Percentiles rank a stretch among this genome's conserved stretches.
Evolutionary conservation across 2,329 filamentous ascomycete species (phyloP).

Genomic region (Pseudogymnoascus sp.): DNA sequence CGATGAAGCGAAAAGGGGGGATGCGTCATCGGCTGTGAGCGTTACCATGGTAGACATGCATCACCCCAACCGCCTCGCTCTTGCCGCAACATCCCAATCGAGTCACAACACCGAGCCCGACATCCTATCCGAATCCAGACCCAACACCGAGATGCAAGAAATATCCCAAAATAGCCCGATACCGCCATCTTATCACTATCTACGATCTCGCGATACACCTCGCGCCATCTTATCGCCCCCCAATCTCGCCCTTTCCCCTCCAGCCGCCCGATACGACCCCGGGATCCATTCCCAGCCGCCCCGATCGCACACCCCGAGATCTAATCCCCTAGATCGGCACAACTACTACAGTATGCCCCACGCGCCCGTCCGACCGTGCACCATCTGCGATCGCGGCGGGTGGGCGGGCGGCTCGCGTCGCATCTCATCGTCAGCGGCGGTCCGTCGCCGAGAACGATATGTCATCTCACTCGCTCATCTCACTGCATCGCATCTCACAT

Average conservation of each 20-base stretch:
- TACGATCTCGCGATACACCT: background rate
- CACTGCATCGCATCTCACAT: background rate
- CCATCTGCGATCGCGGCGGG: background rate
- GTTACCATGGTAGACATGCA: background rate
- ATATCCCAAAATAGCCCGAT: background rate
- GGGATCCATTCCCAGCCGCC: background rate
- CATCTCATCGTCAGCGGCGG: background rate
- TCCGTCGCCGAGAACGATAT: background rate
- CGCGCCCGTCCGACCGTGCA: background rate
- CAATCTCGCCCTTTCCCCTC: background rate
- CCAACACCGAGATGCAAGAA: background rate
- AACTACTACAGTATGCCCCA: background rate
- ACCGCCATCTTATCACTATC: constrained; percentile 1
- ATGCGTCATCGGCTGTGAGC: background rate
- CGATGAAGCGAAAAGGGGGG: background rate
- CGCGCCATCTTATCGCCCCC: background rate
- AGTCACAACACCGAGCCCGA: background rate
- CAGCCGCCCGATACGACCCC: background rate
- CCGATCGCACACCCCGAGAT: background rate
- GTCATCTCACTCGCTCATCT: background rate
- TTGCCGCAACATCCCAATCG: background rate
- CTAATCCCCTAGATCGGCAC: background rate
- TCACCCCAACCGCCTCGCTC: background rate
- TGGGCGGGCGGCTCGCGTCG: background rate
- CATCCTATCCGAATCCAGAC: background rate